Evolutionary conservation across 2,329 filamentous ascomycete species (phyloP).

Genomic region (Chalara sp.): DNA sequence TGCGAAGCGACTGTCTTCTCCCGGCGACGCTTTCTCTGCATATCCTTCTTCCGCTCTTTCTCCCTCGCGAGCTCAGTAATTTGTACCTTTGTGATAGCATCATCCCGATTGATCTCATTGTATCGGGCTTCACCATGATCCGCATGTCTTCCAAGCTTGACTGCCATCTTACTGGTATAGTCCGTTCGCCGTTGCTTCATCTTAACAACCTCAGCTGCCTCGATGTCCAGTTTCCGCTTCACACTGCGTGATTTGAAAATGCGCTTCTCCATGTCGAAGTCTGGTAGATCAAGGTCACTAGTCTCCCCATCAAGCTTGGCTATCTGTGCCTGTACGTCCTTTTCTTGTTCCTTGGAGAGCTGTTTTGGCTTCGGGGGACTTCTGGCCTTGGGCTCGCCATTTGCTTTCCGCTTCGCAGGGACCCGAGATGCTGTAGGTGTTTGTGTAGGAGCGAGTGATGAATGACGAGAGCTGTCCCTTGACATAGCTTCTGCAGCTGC

Average conservation of each 20-base stretch:
- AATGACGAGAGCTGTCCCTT: slow-evolving; percentile 33
- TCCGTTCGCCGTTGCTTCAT: slow-evolving; percentile 57
- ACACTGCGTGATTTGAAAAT: slow-evolving; percentile 48
- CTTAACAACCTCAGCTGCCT: slow-evolving; percentile 54
- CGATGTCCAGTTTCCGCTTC: slow-evolving; percentile 65
- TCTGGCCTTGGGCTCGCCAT: slow-evolving; percentile 50
- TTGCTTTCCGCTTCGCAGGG: slow-evolving; percentile 28
- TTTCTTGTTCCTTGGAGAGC: slow-evolving; percentile 53
- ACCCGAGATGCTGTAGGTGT: slow-evolving; percentile 39
- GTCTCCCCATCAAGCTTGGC: slow-evolving; percentile 50
- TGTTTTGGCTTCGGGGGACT: slow-evolving; percentile 38
- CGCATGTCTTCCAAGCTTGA: slow-evolving; percentile 61
- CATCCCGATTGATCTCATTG: slow-evolving; percentile 68
- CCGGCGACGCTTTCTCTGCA: slow-evolving; percentile 92
- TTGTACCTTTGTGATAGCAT: slow-evolving; percentile 79
- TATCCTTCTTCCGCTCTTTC: slow-evolving; percentile 99
- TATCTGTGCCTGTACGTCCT: slow-evolving; percentile 62
- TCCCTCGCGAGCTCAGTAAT: slow-evolving; percentile 87
- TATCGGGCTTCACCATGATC: slow-evolving; percentile 70
- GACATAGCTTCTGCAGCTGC: slow-evolving; percentile 19
- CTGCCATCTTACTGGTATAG: slow-evolving; percentile 50
- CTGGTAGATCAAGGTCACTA: slow-evolving; percentile 48
- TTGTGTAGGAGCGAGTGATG: slow-evolving; percentile 37
- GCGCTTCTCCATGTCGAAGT: slow-evolving; percentile 42
- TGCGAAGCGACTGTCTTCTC: slow-evolving; percentile 95